Conservation (phyloP, 2,329 filamentous ascomycete species). For the Celoporthe dispersa region DNA sequence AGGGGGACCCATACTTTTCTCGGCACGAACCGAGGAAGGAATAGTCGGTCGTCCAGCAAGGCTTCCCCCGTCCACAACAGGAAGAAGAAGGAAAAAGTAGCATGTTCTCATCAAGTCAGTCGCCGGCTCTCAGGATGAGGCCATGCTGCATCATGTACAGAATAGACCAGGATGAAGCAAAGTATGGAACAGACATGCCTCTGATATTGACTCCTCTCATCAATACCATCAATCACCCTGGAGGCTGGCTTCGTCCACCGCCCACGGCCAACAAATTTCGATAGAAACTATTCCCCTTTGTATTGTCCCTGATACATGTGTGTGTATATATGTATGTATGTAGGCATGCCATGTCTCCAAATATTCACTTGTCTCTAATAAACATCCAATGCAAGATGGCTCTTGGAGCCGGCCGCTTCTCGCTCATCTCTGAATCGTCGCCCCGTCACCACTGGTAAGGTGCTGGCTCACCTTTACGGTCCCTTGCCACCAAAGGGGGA, state of each 20-base stretch:
- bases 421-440: background rate
- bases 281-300: background rate
- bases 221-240: too few relatives aligned
- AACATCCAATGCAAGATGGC: slow-evolving; percentile 4
- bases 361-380: background rate
- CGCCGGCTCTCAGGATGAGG: background rate
- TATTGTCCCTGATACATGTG: background rate
- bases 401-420: background rate
- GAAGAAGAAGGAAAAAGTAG: too few relatives aligned
- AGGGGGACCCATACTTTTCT: background rate
- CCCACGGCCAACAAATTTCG: background rate
- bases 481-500: background rate
- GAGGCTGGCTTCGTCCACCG: background rate
- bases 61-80: background rate
- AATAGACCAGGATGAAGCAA: background rate
- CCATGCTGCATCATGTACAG: background rate
- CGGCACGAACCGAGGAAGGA: background rate
- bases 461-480: background rate
- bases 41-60: too few relatives aligned
- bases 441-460: background rate
- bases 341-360: background rate
- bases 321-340: background rate
- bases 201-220: too few relatives aligned
- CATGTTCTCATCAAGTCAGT: too few relatives aligned
- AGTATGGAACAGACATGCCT: background rate